Evolutionary conservation across 1,139 yeast genomes (phyloP), one percentile per base, ranked within the genome.

Genomic region (Pichia sp.): DNA sequence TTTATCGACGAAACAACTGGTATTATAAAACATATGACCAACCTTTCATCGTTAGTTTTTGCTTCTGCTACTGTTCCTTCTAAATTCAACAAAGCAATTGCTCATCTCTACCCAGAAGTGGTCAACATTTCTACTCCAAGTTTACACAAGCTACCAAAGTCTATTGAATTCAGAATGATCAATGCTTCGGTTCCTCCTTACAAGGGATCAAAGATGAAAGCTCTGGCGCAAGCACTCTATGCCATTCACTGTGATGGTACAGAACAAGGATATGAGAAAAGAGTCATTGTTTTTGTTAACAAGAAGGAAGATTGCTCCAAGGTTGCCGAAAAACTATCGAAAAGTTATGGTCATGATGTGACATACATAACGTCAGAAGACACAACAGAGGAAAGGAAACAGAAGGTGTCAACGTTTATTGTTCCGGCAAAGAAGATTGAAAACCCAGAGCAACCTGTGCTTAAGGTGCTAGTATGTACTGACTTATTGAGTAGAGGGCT

Each of bases 21-120:
- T 5, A 77, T 81, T 0, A 69, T 90, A 34, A 74, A 73, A 44
- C 68, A 71, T 49, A 75, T 87, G 66, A 73, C 77, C 3, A 76
- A 79, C 54, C 71, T 86, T 41, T 73, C 74, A 48, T 87, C 87
- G 58, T 69, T 89, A 36, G 75, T 90, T 1, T 80, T 93, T 59
- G 88, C 95, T 56, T 85, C 96, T 1, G 98, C 98, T 0, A 93
- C 99, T 0, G 85, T 93, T 43, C 96, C 98, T 0, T 78, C 80
- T 39, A 83, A 80, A 52, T 88, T 91, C 64, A 85, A 85, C 54
- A 78, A 78, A 52, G 78, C 86, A 1, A 71, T 91, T 55, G 67
- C 74, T 7, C 73, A 73, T 49, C 65, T 84, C 42, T 89, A 85
- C 65, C 95, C 96, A 0, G 77, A 79, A 41, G 76, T 81, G 9